phyloP scores from a whole-genome alignment of 768 basidiomycete genomes.

The Tricholoma saponaceum region DNA sequence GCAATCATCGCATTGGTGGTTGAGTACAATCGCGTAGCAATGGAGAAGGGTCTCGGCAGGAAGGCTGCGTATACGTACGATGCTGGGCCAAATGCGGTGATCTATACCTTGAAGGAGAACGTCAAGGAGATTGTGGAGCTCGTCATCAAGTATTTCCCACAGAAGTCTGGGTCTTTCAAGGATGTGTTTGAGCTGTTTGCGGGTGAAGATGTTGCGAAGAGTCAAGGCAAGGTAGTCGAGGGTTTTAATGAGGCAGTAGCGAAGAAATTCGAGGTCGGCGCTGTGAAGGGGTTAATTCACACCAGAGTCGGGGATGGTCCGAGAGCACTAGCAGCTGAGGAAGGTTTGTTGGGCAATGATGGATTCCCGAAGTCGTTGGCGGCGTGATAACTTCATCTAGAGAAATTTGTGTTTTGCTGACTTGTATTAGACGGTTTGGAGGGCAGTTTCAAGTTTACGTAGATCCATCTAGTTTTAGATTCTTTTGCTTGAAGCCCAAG shows the following conservation, averaged over 20 bases:
- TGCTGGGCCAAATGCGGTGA: slow-evolving; percentile 97
- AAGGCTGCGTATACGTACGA: slow-evolving; percentile 99
- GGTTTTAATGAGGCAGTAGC: slow-evolving; percentile 82
- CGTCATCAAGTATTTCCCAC: slow-evolving; percentile 85
- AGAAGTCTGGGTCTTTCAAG: slow-evolving; percentile 61
- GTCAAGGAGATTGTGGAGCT: slow-evolving; percentile 74
- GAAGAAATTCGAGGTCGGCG: slow-evolving; percentile 65
- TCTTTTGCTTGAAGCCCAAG: background rate
- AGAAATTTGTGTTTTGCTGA: background rate
- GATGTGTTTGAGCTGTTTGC: slow-evolving; percentile 69
- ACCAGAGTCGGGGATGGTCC: slow-evolving; percentile 93
- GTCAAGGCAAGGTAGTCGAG: slow-evolving; percentile 46
- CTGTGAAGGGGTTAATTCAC: slow-evolving; percentile 88
- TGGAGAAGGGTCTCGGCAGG: slow-evolving; percentile 49
- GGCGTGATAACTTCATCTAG: background rate
- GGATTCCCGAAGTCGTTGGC: slow-evolving; percentile 64
- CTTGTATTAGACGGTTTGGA: background rate
- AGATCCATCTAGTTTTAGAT: background rate
- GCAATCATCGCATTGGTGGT: slow-evolving; percentile 88
- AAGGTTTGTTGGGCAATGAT: slow-evolving; percentile 59
- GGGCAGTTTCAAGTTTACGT: no score
- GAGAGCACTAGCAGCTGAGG: slow-evolving; percentile 55
- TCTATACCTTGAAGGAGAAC: slow-evolving; percentile 80
- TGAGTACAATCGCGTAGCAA: slow-evolving; percentile 84
- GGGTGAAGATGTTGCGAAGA: slow-evolving; percentile 28